Evolutionary conservation across 768 basidiomycete species (phyloP).

Genomic region (Sarcomyxa edulis): DNA sequence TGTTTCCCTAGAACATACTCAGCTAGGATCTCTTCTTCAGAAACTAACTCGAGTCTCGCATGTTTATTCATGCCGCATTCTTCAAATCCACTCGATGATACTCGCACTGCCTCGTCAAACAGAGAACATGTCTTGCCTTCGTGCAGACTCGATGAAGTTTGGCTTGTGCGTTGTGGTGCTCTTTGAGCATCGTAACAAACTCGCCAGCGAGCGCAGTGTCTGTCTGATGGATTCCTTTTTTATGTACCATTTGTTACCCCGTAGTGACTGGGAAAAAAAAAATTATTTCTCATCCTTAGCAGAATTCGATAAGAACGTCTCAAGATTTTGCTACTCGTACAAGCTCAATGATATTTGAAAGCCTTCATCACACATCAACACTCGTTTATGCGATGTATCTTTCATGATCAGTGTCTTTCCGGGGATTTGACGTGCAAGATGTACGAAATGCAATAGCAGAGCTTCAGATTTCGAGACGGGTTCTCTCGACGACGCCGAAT

Average conservation of each 20-base stretch:
- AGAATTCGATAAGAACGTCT: too few species aligned
- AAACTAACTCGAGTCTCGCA: slow-evolving; percentile 76
- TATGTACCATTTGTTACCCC: too few species aligned
- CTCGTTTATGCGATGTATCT: too few species aligned
- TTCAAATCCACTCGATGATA: slow-evolving; percentile 72
- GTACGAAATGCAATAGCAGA: neutral
- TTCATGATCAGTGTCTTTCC: too few species aligned
- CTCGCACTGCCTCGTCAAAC: slow-evolving; percentile 58
- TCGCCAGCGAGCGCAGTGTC: slow-evolving; percentile 53
- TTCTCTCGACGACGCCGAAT: neutral
- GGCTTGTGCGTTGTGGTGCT: slow-evolving; percentile 25
- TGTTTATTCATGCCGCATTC: slow-evolving; percentile 71
- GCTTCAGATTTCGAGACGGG: neutral
- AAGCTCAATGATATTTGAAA: too few species aligned
- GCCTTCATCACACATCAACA: too few species aligned
- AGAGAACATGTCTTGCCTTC: slow-evolving; percentile 72
- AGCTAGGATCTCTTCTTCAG: slow-evolving; percentile 80
- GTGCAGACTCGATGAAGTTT: too few species aligned
- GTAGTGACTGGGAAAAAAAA: too few species aligned
- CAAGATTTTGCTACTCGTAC: too few species aligned
- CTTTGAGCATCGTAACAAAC: slow-evolving; percentile 24
- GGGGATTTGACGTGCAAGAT: slow-evolving; percentile 1
- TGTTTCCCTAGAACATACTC: slow-evolving; percentile 65
- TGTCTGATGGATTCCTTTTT: slow-evolving; percentile 52
- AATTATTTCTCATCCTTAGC: too few species aligned